These are phyloP conservation scores for Plasmodium chabaudi DNA, from an alignment of 169 alveolate genomes.

Conservation along the genomic window DNA sequence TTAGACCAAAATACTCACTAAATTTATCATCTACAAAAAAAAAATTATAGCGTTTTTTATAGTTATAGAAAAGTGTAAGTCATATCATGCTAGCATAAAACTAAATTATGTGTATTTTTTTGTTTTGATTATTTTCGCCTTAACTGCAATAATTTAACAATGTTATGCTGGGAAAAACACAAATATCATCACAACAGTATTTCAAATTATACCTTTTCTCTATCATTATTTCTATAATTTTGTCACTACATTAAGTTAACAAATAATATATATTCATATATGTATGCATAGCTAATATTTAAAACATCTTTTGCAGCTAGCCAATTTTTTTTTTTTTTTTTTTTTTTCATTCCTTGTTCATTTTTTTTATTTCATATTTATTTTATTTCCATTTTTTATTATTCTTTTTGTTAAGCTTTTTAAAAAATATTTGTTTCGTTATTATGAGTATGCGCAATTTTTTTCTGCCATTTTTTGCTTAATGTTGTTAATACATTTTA, in stretches of 20 bases:
- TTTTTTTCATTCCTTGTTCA: not conserved
- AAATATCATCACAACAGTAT: conserved; percentile 72
- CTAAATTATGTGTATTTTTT: not conserved
- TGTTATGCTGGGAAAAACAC: conserved; percentile 62
- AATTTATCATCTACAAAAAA: conserved; percentile 19
- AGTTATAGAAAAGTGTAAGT: too few species aligned
- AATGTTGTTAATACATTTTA: not conserved
- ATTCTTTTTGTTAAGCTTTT: not conserved
- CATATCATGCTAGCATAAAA: too few species aligned
- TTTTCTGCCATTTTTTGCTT: not conserved
- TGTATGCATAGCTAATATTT: not conserved
- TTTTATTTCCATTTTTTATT: not conserved
- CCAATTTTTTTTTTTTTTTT: not conserved
- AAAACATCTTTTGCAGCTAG: not conserved
- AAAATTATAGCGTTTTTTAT: not conserved
- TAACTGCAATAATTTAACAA: conserved; percentile 22
- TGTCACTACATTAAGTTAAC: not conserved
- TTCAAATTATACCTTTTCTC: conserved; percentile 49
- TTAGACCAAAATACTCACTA: conserved; percentile 53
- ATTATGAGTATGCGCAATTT: too few species aligned
- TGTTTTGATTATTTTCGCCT: conserved; percentile 3
- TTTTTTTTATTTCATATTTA: not conserved
- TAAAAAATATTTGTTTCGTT: too few species aligned
- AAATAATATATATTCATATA: too few species aligned
- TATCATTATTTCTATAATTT: conserved; percentile 21